phyloP scores from a whole-genome alignment of 306 rosid species.

The Dryas drummondii region DNA sequence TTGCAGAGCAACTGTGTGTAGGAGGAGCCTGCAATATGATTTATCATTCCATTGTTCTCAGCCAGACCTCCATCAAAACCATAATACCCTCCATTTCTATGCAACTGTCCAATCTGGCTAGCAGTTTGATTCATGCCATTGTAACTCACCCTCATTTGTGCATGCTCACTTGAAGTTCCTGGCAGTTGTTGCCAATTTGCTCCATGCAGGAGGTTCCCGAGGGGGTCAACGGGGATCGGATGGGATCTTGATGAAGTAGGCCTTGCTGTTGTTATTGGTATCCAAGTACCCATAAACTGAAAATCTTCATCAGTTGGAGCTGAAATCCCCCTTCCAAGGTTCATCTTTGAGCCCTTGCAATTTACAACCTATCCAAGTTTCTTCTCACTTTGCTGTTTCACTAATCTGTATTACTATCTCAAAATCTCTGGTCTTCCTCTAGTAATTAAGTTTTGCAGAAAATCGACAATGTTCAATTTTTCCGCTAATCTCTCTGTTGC shows the following conservation, averaged over 20 bases:
- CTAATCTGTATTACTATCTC: neutral
- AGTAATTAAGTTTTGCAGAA: neutral
- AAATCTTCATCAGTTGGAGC: slow-evolving; percentile 32
- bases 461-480: neutral
- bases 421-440: neutral
- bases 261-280: slow-evolving; percentile 55
- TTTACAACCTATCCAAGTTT: slow-evolving; percentile 18
- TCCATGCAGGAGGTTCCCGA: slow-evolving; percentile 28
- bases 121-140: slow-evolving; percentile 33
- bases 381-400: neutral
- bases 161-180: slow-evolving; percentile 32
- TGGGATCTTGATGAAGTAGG: slow-evolving; percentile 32
- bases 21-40: slow-evolving; percentile 34
- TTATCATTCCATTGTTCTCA: slow-evolving; percentile 15
- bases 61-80: slow-evolving; percentile 23
- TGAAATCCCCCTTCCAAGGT: slow-evolving; percentile 35
- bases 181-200: slow-evolving; percentile 29
- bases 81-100: slow-evolving; percentile 26
- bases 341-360: slow-evolving; percentile 41
- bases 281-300: slow-evolving; percentile 38
- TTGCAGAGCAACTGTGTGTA: slow-evolving; percentile 19
- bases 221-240: slow-evolving; percentile 23
- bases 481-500: neutral
- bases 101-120: slow-evolving; percentile 25
- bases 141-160: slow-evolving; percentile 27